These are phyloP conservation scores for Cyclotella baltica DNA, from an alignment of 108 stramenopile genomes.

Conservation along the genomic window DNA sequence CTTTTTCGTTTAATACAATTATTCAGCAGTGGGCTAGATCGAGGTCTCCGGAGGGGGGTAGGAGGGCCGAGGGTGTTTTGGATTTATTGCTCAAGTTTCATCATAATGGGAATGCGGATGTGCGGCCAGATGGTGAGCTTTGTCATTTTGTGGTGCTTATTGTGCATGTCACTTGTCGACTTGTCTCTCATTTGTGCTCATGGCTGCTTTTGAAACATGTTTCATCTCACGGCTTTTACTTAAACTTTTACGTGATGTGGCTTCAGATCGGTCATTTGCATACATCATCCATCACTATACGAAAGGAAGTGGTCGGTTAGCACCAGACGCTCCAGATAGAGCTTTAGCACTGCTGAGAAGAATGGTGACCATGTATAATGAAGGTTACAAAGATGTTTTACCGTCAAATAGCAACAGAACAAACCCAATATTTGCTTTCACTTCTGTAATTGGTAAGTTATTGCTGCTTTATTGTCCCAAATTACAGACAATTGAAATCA, in stretches of 20 bases:
- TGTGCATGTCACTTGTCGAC: not conserved
- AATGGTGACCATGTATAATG: constrained; percentile 57
- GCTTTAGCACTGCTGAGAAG: constrained; percentile 44
- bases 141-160: not conserved
- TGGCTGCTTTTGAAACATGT: too few relatives aligned
- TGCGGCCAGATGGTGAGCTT: constrained; percentile 57
- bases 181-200: not conserved
- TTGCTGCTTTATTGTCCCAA: not conserved
- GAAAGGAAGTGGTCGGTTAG: constrained; percentile 48
- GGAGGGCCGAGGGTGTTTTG: constrained; percentile 64
- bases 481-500: not conserved
- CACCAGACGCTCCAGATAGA: constrained; percentile 49
- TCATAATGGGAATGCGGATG: constrained; percentile 63
- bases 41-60: constrained; percentile 57
- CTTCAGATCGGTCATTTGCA: constrained; percentile 58
- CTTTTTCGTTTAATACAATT: constrained; percentile 73
- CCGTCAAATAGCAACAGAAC: constrained; percentile 54
- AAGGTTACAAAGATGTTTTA: constrained; percentile 59
- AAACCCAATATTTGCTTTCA: constrained; percentile 63
- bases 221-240: not conserved
- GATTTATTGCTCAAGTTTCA: constrained; percentile 66
- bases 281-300: constrained; percentile 73
- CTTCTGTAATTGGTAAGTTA: constrained; percentile 56
- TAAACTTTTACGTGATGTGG: not conserved
- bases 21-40: constrained; percentile 68